These are phyloP conservation scores for Coemansia sp. DNA, from an alignment of 371 early-diverging fungal species.

Conservation along the genomic window DNA sequence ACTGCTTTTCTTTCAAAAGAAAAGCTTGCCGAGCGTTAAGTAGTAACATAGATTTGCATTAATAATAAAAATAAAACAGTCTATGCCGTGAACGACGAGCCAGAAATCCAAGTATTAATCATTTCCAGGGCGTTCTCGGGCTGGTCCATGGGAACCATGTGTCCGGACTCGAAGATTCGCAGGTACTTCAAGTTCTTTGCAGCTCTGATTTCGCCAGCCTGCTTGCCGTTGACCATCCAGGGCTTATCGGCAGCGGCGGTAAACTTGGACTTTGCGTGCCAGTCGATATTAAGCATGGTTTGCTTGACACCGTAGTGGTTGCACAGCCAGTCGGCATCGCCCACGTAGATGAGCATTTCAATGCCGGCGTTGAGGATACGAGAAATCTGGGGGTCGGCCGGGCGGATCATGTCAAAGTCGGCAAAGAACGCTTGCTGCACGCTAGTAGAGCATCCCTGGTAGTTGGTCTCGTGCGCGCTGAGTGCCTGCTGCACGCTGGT, in stretches of 20 bases:
- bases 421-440: slow-evolving; percentile 71
- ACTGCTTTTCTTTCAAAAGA: no score
- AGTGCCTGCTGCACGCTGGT: slow-evolving; percentile 66
- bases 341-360: slow-evolving; percentile 78
- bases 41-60: no score
- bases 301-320: slow-evolving; percentile 91
- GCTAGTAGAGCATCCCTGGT: slow-evolving; percentile 72
- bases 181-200: slow-evolving; percentile 71
- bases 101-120: slow-evolving; percentile 54
- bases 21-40: no score
- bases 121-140: slow-evolving; percentile 55
- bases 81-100: background rate
- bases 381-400: slow-evolving; percentile 67
- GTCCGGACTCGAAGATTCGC: slow-evolving; percentile 80
- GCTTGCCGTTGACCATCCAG: slow-evolving; percentile 54
- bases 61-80: background rate
- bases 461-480: slow-evolving; percentile 61
- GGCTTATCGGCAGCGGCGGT: slow-evolving; percentile 14
- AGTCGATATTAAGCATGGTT: slow-evolving; percentile 75
- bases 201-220: slow-evolving; percentile 71
- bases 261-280: slow-evolving; percentile 71
- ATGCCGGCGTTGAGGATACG: slow-evolving; percentile 69
- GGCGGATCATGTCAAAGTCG: slow-evolving; percentile 81
- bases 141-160: slow-evolving; percentile 71
- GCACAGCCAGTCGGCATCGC: slow-evolving; percentile 75